Base-by-base conservation (phyloP, 139 green algal genomes). In the Choricystis sp. region DNA sequence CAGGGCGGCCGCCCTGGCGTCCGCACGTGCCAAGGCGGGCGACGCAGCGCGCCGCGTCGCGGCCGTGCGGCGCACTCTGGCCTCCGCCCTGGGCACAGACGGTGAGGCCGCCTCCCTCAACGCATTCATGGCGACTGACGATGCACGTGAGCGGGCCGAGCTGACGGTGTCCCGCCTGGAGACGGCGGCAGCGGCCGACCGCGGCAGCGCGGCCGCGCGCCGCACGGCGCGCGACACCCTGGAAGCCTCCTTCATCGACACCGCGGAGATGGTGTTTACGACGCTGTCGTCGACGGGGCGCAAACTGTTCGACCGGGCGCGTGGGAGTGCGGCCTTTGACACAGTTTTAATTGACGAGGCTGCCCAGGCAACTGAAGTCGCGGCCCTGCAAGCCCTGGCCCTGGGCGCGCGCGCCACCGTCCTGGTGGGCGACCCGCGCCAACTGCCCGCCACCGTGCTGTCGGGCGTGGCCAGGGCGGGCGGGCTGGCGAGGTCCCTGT, bases 281-380 rank as follows among this genome's bases (percentile, higher is more conserved):
- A 95, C 84, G 26, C 75, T 94, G 49, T 84, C 70, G 63, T 81
- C 70, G 65, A 92, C 82, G 0, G 81, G 83, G 49, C 69, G 77
- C n/a, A 65, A 71, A 29, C 60, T 73, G 29, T 76, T 83, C 49
- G 29, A 63, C 16, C 49, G 57, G 64, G 63, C 60, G 9, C 52
- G 57, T 22, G 30, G 2, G 2, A 49, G 27, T 31, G 57, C 30
- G 20, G 66, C 66, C 21, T 77, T 77, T 40, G 31, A 67, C 28
- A 77, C 67, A n/a, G 85, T 95, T 49, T 66, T 98, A 22, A 86
- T 98, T 48, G 92, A 98, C 61, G 92, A 98, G 77, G 92, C 92
- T 19, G 88, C 83, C 24, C 86, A 97, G 77, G 81, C 87, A 0
- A 77, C 74, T 2, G 90, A 96, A 76, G 66, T 95, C 26, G 85